Evolutionary conservation across 2,329 filamentous ascomycete species (phyloP).

Genomic region (Cladosporium austrohemisphaericum): DNA sequence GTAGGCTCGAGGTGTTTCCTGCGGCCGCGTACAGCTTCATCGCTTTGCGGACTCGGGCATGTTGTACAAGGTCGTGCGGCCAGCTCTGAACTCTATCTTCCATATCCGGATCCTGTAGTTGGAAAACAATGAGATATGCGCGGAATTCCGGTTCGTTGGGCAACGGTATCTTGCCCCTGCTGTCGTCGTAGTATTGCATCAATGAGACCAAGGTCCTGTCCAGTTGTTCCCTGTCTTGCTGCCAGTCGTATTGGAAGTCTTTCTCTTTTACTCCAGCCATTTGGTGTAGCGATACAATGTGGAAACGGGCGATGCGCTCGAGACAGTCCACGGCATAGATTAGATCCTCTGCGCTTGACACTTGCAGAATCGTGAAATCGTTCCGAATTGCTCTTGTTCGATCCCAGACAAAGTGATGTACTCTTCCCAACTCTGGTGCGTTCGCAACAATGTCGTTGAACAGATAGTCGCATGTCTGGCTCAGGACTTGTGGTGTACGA

Average conservation of each 20-base stretch:
- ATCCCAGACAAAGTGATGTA: constrained; percentile 64
- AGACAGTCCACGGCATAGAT: constrained; percentile 56
- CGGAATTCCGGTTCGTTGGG: constrained; percentile 62
- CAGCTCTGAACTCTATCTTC: constrained; percentile 57
- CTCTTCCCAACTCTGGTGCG: constrained; percentile 46
- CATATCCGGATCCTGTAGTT: constrained; percentile 53
- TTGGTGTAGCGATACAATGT: constrained; percentile 59
- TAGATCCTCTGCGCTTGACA: constrained; percentile 55
- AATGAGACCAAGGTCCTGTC: constrained; percentile 60
- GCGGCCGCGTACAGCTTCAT: constrained; percentile 56
- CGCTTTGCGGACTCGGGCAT: constrained; percentile 54
- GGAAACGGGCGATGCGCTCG: constrained; percentile 61
- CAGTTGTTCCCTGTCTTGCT: constrained; percentile 62
- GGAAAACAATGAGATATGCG: constrained; percentile 58
- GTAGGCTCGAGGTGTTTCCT: constrained; percentile 49
- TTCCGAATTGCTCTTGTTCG: constrained; percentile 62
- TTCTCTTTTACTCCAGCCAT: constrained; percentile 51
- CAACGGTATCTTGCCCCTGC: constrained; percentile 46
- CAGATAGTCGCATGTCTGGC: constrained; percentile 44
- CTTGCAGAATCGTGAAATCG: constrained; percentile 61
- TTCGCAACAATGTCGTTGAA: constrained; percentile 49
- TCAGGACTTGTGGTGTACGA: constrained; percentile 50
- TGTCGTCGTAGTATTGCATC: constrained; percentile 59
- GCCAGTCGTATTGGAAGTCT: constrained; percentile 50
- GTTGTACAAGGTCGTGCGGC: constrained; percentile 47